These are phyloP conservation scores for Agaricus blazei DNA, from an alignment of 768 basidiomycete species.

Conservation along the genomic window DNA sequence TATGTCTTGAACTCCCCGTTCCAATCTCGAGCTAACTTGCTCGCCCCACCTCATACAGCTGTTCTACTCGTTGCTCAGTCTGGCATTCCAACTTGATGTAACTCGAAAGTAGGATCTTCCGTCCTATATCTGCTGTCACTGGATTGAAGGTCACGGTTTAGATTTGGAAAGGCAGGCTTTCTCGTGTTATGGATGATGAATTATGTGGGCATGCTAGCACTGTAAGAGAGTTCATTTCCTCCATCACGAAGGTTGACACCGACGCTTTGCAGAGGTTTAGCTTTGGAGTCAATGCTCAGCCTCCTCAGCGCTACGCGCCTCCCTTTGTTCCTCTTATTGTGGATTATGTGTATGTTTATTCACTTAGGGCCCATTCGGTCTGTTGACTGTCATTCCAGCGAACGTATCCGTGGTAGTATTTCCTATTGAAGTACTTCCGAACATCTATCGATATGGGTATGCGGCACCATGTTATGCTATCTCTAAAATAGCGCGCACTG, in stretches of 20 bases:
- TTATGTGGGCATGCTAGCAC: constrained; percentile 49
- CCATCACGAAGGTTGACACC: not conserved
- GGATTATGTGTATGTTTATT: constrained; percentile 53
- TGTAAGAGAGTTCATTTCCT: constrained; percentile 28
- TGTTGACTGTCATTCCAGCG: constrained; percentile 21
- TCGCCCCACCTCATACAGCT: constrained; percentile 29
- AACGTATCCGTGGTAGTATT: constrained; percentile 55
- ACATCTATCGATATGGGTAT: constrained; percentile 54
- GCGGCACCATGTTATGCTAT: constrained; percentile 63
- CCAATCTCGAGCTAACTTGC: too few species aligned
- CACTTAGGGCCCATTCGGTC: too few species aligned
- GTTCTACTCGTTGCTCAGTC: constrained; percentile 51
- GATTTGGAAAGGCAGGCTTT: constrained; percentile 49
- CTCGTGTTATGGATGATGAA: constrained; percentile 66
- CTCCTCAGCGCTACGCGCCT: constrained; percentile 48
- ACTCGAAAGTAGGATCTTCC: constrained; percentile 31
- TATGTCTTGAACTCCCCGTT: too few species aligned
- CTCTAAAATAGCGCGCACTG: constrained; percentile 42
- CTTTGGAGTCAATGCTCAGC: constrained; percentile 54
- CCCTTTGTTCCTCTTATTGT: constrained; percentile 56
- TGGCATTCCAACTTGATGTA: constrained; percentile 58
- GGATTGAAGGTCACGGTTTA: constrained; percentile 5
- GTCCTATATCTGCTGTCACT: not conserved
- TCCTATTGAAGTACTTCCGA: constrained; percentile 49
- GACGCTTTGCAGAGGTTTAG: constrained; percentile 46